Evolutionary conservation across 352 stramenopile genomes (phyloP).

Genomic region (Phytophthora colocasiae): DNA sequence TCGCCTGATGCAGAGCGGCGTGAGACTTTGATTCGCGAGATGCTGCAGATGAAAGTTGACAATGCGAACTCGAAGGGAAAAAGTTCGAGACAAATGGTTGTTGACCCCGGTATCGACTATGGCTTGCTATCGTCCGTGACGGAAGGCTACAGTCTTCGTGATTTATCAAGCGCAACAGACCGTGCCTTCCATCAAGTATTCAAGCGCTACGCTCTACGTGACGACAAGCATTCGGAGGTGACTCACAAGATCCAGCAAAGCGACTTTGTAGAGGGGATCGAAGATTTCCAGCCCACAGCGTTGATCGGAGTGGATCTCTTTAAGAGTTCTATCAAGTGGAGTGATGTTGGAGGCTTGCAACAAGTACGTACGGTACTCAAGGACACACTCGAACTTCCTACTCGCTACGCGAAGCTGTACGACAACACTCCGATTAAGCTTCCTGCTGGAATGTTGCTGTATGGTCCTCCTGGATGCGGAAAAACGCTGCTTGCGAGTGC

Average conservation of each 20-base stretch:
- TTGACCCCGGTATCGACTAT: constrained; percentile 74
- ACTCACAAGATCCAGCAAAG: constrained; percentile 52
- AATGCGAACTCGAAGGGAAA: constrained; percentile 27
- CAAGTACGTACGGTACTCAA: constrained; percentile 87
- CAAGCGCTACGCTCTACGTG: constrained; percentile 45
- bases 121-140: constrained; percentile 67
- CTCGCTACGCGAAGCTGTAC: constrained; percentile 82
- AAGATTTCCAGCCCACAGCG: constrained; percentile 84
- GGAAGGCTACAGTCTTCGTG: constrained; percentile 84
- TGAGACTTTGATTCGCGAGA: constrained; percentile 64
- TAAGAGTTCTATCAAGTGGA: constrained; percentile 89
- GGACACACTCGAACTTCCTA: constrained; percentile 90
- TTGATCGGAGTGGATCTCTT: constrained; percentile 85
- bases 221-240: constrained; percentile 11
- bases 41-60: constrained; percentile 62
- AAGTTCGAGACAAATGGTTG: constrained; percentile 13
- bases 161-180: constrained; percentile 75
- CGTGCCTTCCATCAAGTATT: constrained; percentile 73
- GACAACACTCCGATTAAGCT: constrained; percentile 85
- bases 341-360: constrained; percentile 85
- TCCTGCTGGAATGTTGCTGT: constrained; percentile 88
- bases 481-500: constrained; percentile 91
- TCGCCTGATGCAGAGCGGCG: constrained; percentile 70
- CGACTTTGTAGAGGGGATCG: constrained; percentile 80
- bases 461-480: constrained; percentile 91